Evolutionary conservation across 345 rosid species (phyloP), one percentile per base, ranked within the genome.

Genomic region (Euphorbia pulcherrima): DNA sequence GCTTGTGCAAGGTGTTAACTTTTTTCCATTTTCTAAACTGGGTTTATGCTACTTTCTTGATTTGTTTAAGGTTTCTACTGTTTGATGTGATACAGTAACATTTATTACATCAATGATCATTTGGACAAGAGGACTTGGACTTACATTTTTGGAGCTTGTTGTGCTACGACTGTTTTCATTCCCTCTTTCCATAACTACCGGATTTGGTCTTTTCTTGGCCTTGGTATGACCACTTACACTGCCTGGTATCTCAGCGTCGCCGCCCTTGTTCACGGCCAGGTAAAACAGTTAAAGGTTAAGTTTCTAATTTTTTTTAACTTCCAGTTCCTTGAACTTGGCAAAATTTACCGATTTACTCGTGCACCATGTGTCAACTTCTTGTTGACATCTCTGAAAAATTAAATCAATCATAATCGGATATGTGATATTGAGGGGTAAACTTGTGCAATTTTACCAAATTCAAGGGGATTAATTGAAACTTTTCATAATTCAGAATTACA

Each of bases 61-160:
- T 44, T 44, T n/a, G n/a, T n/a, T 44, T 44, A 14, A 12, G 17
- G 11, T 44, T 44, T 44, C 3, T 0, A 29, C 29, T 67, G 64
- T 68, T 37, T 65, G n/a, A 47, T 65, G 57, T 61, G 44, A 59
- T 56, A 57, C 89, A 95, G 99, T 75, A 92, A 95, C 80, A 95
- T 95, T 65, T 95, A 95, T 79, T 95, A 92, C 85, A 92, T 95
- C 75, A 95, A 92, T 64, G 97, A 95, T 74, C 87, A 79, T 9
- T 67, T 95, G 84, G 99, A 95, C 81, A 95, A 95, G 88, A 83
- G 99, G 75, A 95, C 99, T 62, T 95, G 97, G 99, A 95, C 99
- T 5, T 95, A 92, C 33, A 95, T 95, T 62, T 95, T 95, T 69
- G 99, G 99, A 80, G 99, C 99, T 76, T 95, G 99, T 72, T 95